Percentiles rank a stretch among this genome's conserved stretches.
phyloP scores from a whole-genome alignment of 352 stramenopile species.

The Plasmopara halstedii region DNA sequence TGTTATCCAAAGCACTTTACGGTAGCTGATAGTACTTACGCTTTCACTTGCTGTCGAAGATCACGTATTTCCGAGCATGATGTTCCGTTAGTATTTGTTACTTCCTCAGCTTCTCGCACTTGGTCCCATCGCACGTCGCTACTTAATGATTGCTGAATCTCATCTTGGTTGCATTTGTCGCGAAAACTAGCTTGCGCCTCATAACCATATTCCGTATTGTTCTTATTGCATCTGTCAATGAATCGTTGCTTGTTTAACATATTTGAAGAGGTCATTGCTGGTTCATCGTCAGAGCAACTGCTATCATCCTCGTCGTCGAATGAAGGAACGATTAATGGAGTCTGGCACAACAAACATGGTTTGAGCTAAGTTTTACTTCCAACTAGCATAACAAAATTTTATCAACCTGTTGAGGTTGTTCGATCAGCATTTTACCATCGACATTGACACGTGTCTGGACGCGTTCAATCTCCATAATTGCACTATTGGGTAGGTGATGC shows the following conservation, averaged over 20 bases:
- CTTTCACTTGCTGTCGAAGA: slow-evolving; percentile 54
- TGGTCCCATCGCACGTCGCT: slow-evolving; percentile 39
- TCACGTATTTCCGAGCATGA: slow-evolving; percentile 35
- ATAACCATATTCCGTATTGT: slow-evolving; percentile 20
- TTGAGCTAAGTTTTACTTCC: not conserved
- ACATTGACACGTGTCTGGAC: slow-evolving; percentile 28
- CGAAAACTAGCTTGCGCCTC: slow-evolving; percentile 7
- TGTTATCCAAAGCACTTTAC: not conserved
- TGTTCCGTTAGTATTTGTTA: slow-evolving; percentile 50
- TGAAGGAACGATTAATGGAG: slow-evolving; percentile 42
- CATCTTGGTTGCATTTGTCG: not conserved
- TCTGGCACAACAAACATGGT: slow-evolving; percentile 10
- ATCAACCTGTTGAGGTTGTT: slow-evolving; percentile 16
- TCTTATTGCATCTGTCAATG: slow-evolving; percentile 3
- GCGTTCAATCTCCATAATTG: slow-evolving; percentile 41
- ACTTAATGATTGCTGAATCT: slow-evolving; percentile 8
- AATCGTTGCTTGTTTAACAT: slow-evolving; percentile 1
- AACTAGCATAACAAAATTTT: not conserved
- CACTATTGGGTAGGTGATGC: not conserved
- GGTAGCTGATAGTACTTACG: slow-evolving; percentile 12
- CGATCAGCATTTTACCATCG: slow-evolving; percentile 47
- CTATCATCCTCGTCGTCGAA: slow-evolving; percentile 67
- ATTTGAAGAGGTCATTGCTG: not conserved
- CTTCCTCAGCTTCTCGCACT: slow-evolving; percentile 48
- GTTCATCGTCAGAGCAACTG: slow-evolving; percentile 33